Conservation (phyloP, 176 grass and related monocot species). For the Musa schizocarpa region DNA sequence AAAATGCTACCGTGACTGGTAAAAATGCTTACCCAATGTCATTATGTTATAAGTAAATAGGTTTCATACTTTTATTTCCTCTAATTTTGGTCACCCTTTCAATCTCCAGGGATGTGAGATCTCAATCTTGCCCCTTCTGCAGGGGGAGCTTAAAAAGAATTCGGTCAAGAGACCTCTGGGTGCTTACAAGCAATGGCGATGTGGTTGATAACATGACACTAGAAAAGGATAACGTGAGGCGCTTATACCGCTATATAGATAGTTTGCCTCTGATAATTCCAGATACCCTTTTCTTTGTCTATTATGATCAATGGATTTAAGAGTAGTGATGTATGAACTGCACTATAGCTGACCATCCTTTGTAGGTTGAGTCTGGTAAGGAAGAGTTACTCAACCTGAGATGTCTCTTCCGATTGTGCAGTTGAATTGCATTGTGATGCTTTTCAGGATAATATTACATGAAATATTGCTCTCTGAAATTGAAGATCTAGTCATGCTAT, state of each 20-base stretch:
- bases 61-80: not conserved
- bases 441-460: conserved; percentile 1
- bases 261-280: conserved; percentile 27
- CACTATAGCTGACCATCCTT: conserved; percentile 10
- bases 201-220: conserved; percentile 28
- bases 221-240: conserved; percentile 30
- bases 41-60: not conserved
- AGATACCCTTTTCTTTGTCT: conserved; percentile 25
- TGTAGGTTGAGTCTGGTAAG: conserved; percentile 20
- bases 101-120: conserved; percentile 25
- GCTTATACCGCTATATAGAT: conserved; percentile 30
- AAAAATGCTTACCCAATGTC: not conserved
- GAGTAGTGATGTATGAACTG: conserved; percentile 4
- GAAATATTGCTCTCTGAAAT: not conserved
- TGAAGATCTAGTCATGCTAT: not conserved
- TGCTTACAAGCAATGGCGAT: conserved; percentile 30
- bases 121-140: conserved; percentile 38
- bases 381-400: conserved; percentile 3
- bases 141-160: conserved; percentile 39
- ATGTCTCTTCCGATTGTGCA: not conserved
- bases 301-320: conserved; percentile 28
- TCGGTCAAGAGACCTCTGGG: conserved; percentile 33
- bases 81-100: not conserved
- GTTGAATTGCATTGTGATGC: not conserved
- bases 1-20: conserved; percentile 68